Conservation (phyloP, 345 rosid species). For the Lenwebbia sp. region DNA sequence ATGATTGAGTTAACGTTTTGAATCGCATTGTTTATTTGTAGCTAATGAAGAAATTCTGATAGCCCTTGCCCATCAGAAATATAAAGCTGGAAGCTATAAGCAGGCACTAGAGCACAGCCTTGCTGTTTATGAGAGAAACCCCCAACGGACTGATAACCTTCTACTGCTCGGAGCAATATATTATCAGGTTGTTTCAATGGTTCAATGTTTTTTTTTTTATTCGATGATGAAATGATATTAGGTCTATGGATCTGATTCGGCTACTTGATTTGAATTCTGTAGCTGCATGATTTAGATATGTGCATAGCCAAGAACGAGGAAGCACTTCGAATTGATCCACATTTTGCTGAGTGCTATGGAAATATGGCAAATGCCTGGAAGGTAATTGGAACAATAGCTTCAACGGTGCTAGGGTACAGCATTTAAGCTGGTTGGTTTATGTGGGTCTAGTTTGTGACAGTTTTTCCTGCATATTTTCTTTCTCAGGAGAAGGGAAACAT, state of each 20-base stretch:
- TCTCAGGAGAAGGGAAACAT: constrained; percentile 90
- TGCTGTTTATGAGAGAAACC: constrained; percentile 62
- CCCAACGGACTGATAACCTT: constrained; percentile 85
- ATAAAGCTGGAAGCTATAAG: constrained; percentile 72
- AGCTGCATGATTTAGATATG: constrained; percentile 96
- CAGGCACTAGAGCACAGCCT: constrained; percentile 80
- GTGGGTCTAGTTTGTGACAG: background rate
- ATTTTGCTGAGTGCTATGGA: constrained; percentile 97
- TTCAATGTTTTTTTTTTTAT: background rate
- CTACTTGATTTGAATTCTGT: background rate
- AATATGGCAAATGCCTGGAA: constrained; percentile 99
- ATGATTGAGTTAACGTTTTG: background rate
- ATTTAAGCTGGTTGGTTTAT: background rate
- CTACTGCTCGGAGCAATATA: constrained; percentile 91
- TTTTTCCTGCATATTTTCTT: background rate
- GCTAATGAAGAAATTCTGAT: constrained; percentile 71
- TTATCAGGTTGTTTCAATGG: constrained; percentile 55
- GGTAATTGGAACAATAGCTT: constrained; percentile 23
- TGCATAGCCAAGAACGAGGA: constrained; percentile 94
- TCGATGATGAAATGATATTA: background rate
- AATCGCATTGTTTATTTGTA: constrained; percentile 2
- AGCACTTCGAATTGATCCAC: constrained; percentile 88
- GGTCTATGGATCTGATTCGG: background rate
- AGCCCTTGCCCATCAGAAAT: constrained; percentile 73
- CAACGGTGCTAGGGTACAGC: background rate